Evolutionary conservation across 2,329 filamentous ascomycete species (phyloP), one percentile per base, ranked within the genome.

Genomic region (Cercospora nicotianae): DNA sequence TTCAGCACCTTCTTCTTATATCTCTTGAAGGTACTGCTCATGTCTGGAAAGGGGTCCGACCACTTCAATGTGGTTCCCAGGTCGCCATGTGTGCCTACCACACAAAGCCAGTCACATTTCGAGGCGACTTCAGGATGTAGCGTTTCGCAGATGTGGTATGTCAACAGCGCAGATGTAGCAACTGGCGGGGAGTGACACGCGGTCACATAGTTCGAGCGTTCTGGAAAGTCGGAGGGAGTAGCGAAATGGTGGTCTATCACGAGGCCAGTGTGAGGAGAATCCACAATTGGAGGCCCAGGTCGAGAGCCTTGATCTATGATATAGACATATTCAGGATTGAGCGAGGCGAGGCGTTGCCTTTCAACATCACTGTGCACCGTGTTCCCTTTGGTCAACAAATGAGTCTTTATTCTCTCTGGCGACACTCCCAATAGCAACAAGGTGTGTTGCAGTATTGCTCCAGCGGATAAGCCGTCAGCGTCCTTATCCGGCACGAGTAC

Each of bases 401-500:
- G 87, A 0, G 86, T 83, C 3, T 84, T 81, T 65, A 91, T 87
- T 1, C 85, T 77, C 6, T 81, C 77, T 7, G 81, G 70, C 9
- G 84, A 76, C 0, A 90, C 81, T 1, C 89, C 89, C 0, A 91
- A 83, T 1, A 86, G 78, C 1, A 84, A 77, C 3, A 91, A 80
- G 0, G 88, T 90, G 64, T 84, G 85, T 65, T 86, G 81, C 1
- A 91, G 75, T 31, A 91, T 90, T 1, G 85, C 85, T 0, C 89
- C 89, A 2, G 89, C 87, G 2, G 85, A 85, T 3, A 91, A 80
- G 0, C 89, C 89, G 76, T 91, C 89, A 2, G 88, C 88, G 72
- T 91, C 89, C 73, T 90, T 91, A 74, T 91, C 89, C 0, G 89
- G 89, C 0, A 90, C 82, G 13, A 91, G 87, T 18, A 91, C 77